These are phyloP conservation scores for Cerioporus squamosus DNA, from an alignment of 1,284 basidiomycete species.

Conservation along the genomic window DNA sequence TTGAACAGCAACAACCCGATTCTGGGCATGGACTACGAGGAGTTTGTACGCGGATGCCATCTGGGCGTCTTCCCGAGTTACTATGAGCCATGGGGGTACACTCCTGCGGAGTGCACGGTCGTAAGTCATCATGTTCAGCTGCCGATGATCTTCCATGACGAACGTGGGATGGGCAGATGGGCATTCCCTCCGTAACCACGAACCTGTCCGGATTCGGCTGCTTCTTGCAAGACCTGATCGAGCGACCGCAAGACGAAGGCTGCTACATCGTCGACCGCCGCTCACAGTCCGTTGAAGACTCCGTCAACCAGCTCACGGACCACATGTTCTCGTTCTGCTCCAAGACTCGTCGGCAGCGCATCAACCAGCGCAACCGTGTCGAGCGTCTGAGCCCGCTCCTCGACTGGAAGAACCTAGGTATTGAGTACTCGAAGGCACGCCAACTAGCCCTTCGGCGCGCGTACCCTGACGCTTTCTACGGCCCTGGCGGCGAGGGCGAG, in stretches of 20 bases:
- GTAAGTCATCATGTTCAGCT: constrained; percentile 44
- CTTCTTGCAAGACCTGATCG: constrained; percentile 99
- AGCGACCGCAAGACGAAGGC: constrained; percentile 84
- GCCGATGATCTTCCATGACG: not conserved
- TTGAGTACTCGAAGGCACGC: constrained; percentile 96
- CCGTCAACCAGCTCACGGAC: constrained; percentile 78
- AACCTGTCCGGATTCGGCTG: constrained; percentile 98
- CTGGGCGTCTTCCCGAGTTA: constrained; percentile 98
- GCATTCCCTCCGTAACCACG: constrained; percentile 95
- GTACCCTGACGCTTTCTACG: constrained; percentile 92
- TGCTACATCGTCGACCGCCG: constrained; percentile 97
- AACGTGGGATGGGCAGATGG: constrained; percentile 66
- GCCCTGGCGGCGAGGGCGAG: constrained; percentile 46
- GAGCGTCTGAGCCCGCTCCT: constrained; percentile 91
- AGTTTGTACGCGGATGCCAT: constrained; percentile 98
- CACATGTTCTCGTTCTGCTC: constrained; percentile 81
- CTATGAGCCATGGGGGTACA: constrained; percentile 93
- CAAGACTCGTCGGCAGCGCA: constrained; percentile 95
- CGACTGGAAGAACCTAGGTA: constrained; percentile 98
- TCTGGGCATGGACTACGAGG: constrained; percentile 96
- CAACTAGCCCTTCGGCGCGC: constrained; percentile 92
- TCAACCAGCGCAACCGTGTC: constrained; percentile 98
- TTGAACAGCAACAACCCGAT: constrained; percentile 98
- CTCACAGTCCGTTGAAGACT: constrained; percentile 89
- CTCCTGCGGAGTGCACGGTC: constrained; percentile 85